Evolutionary conservation across 768 basidiomycete genomes (phyloP), one percentile per base, ranked within the genome.

Genomic region (Psilocybe tampanensis): DNA sequence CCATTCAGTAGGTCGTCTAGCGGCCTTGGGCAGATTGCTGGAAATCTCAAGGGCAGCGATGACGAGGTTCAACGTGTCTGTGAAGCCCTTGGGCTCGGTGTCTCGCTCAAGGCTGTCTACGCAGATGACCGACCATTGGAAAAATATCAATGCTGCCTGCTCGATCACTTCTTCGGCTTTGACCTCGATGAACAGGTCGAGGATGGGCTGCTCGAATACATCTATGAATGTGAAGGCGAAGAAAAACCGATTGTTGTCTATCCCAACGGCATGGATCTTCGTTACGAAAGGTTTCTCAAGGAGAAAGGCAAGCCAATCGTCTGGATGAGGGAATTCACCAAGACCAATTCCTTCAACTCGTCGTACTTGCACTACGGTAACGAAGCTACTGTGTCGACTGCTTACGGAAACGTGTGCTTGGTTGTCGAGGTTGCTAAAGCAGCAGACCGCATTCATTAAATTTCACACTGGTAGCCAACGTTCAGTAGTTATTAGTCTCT

Each of bases 11-110:
- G 18, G 8, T 11, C 22, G 48, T 11, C 42, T n/a, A 52, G 12
- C 56, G 55, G 15, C n/a, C 21, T 58, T 12, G 33, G 13, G 6
- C 8, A 34, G 1, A 39, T 70, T 33, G 21, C 47, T 12, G 47
- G 21, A 0, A 52, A 54, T 11, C 55, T 75, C 34, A 74, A 74
- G 59, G 72, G 72, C 3, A 62, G 55, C 18, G 70, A 74, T 39
- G 67, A 70, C 7, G 57, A 63, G 3, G 62, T 71, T 21, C 32
- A 50, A 9, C 60, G 61, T 0, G 64, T 69, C 21, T 70, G 67
- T 58, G 21, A 48, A 5, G 24, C 57, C 6, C 48, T 68, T 9
- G 49, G 51, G 2, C 56, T 73, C 42, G 11, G 59, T 5, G 44
- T 63, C 11, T 55, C 50, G 17, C 55, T 69, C 34, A 65, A 64